Conservation (phyloP, 768 basidiomycete genomes). For the Hericium alpestre region DNA sequence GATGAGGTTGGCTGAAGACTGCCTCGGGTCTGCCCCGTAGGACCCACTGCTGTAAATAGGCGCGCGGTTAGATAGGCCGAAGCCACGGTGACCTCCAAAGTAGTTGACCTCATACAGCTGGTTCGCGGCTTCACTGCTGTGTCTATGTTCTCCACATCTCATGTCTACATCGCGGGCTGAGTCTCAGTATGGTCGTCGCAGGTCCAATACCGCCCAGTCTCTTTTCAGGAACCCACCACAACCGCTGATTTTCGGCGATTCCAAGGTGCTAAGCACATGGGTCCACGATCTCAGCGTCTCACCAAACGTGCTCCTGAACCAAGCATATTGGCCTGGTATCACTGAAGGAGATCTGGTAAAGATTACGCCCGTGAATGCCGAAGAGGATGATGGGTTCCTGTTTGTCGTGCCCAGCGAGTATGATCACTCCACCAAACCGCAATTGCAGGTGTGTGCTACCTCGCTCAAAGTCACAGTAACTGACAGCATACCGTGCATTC, state of each 20-base stretch:
- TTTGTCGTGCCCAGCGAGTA: slow-evolving; percentile 59
- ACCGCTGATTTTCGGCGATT: slow-evolving; percentile 53
- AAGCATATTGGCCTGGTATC: slow-evolving; percentile 69
- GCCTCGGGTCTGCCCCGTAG: too few relatives aligned
- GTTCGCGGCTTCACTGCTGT: neutral
- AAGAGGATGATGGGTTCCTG: slow-evolving; percentile 37
- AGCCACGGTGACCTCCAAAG: too few relatives aligned
- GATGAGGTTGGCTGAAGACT: too few relatives aligned
- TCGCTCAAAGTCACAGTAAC: neutral
- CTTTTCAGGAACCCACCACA: slow-evolving; percentile 37
- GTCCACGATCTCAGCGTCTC: slow-evolving; percentile 62
- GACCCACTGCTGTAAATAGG: too few relatives aligned
- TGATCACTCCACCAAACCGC: slow-evolving; percentile 47
- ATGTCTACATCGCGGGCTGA: slow-evolving; percentile 59
- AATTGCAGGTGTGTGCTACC: slow-evolving; percentile 43
- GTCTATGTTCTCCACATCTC: neutral
- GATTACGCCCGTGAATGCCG: slow-evolving; percentile 34
- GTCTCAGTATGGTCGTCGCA: slow-evolving; percentile 53
- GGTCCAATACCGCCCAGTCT: slow-evolving; percentile 71
- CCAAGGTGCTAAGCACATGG: slow-evolving; percentile 57
- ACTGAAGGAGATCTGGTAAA: slow-evolving; percentile 64
- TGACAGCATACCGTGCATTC: neutral
- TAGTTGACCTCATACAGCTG: too few relatives aligned
- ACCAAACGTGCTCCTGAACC: slow-evolving; percentile 54
- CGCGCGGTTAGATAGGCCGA: too few relatives aligned